Base-by-base conservation (phyloP, 2,329 filamentous ascomycete species). In the Saccharata proteae region DNA sequence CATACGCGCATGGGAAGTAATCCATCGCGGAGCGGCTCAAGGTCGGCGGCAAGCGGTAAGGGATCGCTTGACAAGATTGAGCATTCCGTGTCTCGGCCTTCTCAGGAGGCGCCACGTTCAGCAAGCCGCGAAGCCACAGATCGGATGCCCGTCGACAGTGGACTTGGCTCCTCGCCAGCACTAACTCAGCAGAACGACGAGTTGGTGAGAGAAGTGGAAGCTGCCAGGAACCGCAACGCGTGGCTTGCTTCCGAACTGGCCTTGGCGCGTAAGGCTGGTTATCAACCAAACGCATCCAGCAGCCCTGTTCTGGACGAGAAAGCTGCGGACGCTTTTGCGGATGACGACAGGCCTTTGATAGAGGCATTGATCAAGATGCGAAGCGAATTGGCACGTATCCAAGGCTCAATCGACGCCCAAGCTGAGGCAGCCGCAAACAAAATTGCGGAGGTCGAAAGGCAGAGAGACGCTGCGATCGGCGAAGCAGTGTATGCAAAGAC, bases 181-280 rank as follows among this genome's bases (percentile, higher is more conserved):
- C 70, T 51, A 69, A 75, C 47, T 65, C 72, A 54, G 6, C 74
- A 79, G 42, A 78, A 79, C 1, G 79, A 82, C 40, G 76, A 80
- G 0, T 56, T 94, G 9, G 65, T 83, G 10, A 88, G 90, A 51
- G 90, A 98, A 51, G 66, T 98, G 2, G 88, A 98, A 50, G 68
- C 75, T 6, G 71, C 78, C 3, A 82, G 83, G 46, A 90, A 80
- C 48, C 74, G 81, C 30, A 96, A 93, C 57, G 88, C 88, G 1
- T 98, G 90, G 90, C 94, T 93, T 55, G 84, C 85, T 6, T 94
- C 88, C 0, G 90, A 98, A 57, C 65, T 98, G 26, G 84, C 93
- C 36, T 64, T 98, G 40, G 92, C 90, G 5, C 76, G 81, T 29
- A 93, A 93, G 57, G 74, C 83, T 23, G 90, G 90, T 4, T 98